These are phyloP conservation scores for Flagelloscypha sp. DNA, from an alignment of 768 basidiomycete genomes.

Conservation along the genomic window DNA sequence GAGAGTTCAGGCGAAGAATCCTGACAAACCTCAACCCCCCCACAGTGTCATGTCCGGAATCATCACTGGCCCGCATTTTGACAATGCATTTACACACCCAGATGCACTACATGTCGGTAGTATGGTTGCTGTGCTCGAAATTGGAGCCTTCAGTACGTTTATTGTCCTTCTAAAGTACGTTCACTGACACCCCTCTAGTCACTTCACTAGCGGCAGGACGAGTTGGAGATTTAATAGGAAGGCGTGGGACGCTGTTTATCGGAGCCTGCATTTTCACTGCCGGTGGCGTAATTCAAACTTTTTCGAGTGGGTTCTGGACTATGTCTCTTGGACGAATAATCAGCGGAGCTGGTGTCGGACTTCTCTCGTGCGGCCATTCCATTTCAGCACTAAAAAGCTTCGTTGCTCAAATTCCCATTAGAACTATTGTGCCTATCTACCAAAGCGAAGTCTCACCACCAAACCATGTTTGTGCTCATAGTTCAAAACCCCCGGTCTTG, in stretches of 20 bases:
- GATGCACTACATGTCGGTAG: slow-evolving; percentile 69
- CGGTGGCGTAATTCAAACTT: slow-evolving; percentile 81
- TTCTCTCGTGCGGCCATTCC: slow-evolving; percentile 73
- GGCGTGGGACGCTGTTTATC: slow-evolving; percentile 76
- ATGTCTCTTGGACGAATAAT: slow-evolving; percentile 83
- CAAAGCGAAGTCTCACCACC: slow-evolving; percentile 95
- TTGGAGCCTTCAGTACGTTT: slow-evolving; percentile 78
- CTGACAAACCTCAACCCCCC: not conserved
- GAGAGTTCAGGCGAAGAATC: too few species aligned
- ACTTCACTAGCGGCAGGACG: slow-evolving; percentile 85
- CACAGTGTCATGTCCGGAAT: slow-evolving; percentile 83
- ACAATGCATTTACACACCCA: slow-evolving; percentile 68
- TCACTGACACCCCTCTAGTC: slow-evolving; percentile 31
- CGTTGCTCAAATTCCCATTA: slow-evolving; percentile 23
- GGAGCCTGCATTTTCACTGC: slow-evolving; percentile 81
- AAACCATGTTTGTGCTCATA: slow-evolving; percentile 51
- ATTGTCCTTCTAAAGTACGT: too few species aligned
- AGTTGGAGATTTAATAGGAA: slow-evolving; percentile 78
- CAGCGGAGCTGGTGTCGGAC: slow-evolving; percentile 84
- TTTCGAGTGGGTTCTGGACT: slow-evolving; percentile 64
- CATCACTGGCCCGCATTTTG: slow-evolving; percentile 81
- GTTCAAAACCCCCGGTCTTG: not conserved
- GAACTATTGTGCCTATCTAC: slow-evolving; percentile 92
- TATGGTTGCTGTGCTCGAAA: slow-evolving; percentile 92
- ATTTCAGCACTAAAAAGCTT: too few species aligned